Evolutionary conservation across 2,329 filamentous ascomycete species (phyloP).

Genomic region (Curvularia verruculosa): DNA sequence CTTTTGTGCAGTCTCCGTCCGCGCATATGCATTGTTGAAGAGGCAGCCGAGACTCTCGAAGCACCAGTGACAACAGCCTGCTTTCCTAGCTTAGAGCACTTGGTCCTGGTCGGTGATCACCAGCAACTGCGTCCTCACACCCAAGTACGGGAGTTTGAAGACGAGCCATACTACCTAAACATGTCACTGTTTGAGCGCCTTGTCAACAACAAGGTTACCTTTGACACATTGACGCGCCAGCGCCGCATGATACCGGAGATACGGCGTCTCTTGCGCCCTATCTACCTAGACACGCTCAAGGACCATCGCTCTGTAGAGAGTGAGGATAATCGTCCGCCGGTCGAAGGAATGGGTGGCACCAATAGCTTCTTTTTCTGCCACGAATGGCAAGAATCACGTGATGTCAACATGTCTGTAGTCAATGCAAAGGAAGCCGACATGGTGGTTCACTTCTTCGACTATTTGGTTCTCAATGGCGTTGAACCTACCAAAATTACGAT

Average conservation of each 20-base stretch:
- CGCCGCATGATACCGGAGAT: slow-evolving; percentile 75
- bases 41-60: slow-evolving; percentile 78
- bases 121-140: slow-evolving; percentile 77
- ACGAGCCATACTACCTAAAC: slow-evolving; percentile 68
- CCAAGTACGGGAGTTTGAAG: slow-evolving; percentile 64
- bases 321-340: slow-evolving; percentile 53
- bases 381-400: slow-evolving; percentile 67
- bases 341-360: slow-evolving; percentile 67
- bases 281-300: slow-evolving; percentile 62
- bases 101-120: slow-evolving; percentile 78
- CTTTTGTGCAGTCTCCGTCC: slow-evolving; percentile 71
- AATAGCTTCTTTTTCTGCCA: slow-evolving; percentile 70
- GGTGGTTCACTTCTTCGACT: slow-evolving; percentile 72
- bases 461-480: slow-evolving; percentile 73
- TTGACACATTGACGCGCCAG: slow-evolving; percentile 69
- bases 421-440: slow-evolving; percentile 78
- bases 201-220: slow-evolving; percentile 68
- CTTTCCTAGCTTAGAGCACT: slow-evolving; percentile 66
- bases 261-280: slow-evolving; percentile 63
- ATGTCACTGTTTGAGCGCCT: slow-evolving; percentile 82
- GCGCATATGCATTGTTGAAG: slow-evolving; percentile 74
- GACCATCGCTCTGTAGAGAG: slow-evolving; percentile 64
- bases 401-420: slow-evolving; percentile 68
- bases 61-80: slow-evolving; percentile 66
- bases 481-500: slow-evolving; percentile 70